Evolutionary conservation across 2,329 filamentous ascomycete species (phyloP), one percentile per base, ranked within the genome.

Genomic region (Penicillium sp.): DNA sequence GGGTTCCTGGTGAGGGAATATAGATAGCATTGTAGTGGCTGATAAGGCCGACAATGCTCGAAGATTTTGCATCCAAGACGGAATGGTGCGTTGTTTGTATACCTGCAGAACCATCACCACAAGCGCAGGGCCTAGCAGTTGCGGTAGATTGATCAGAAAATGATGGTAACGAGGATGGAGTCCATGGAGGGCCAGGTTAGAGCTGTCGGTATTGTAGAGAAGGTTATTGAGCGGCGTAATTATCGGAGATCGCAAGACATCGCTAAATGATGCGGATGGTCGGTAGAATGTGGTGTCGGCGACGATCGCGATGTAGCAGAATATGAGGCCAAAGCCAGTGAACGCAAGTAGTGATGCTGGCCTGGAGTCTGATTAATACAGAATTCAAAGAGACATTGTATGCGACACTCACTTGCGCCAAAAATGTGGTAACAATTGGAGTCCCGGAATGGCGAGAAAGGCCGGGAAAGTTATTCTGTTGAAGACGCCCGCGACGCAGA

Each of bases 381-480:
- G 17, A 21, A 26, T 21, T 23, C 41, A 26, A 45, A 55, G 31
- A 46, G 23, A 57, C 41, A 23, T 26, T 41, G 30, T 13, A 13
- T 23, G 13, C 9, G 19, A 54, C n/a, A 80, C 86, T 73, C 79
- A 95, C 91, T 90, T 94, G 76, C 88, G 88, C 75, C 86, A 80
- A 73, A 97, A 95, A 81, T 96, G 91, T 67, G 92, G 92, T 75
- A 98, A 82, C 73, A 99, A 83, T 73, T 89, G 89, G 74, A 96
- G 81, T 41, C 90, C 90, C 57, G 95, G 94, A 74, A 97, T 87
- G 62, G 96, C 76, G 64, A 99, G 80, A 76, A 96, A 99, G 15
- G 93, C 94, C 50, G 94, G 94, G 76, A 98, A 98, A 9, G 95
- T 99, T 72, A 98, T 97, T 67, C 95, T 88, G 79, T 98, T 99